These are phyloP conservation scores for Populus tomentosa DNA, from an alignment of 441 rosid species.

Conservation along the genomic window DNA sequence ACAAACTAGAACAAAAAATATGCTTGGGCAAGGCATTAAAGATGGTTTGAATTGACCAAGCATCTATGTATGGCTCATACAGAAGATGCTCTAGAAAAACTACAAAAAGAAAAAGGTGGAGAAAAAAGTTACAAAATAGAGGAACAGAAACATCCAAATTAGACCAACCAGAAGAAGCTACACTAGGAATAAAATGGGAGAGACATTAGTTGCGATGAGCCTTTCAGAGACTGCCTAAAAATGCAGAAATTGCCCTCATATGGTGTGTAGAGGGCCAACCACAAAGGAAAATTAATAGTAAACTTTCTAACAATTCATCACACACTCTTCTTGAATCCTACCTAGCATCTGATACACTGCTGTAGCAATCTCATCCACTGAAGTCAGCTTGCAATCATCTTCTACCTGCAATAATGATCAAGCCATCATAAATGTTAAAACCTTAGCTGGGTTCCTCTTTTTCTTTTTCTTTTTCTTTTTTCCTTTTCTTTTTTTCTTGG, in stretches of 20 bases:
- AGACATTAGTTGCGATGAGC: conserved; percentile 19
- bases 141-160: conserved; percentile 17
- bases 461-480: neutral
- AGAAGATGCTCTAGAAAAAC: neutral
- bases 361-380: conserved; percentile 78
- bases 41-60: conserved; percentile 24
- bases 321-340: conserved; percentile 49
- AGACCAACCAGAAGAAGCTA: conserved; percentile 13
- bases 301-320: conserved; percentile 16
- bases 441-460: neutral
- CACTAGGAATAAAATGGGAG: conserved; percentile 11
- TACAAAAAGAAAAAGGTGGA: neutral
- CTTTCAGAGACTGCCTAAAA: conserved; percentile 22
- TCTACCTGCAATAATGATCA: conserved; percentile 57
- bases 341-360: conserved; percentile 64
- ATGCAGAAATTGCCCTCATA: conserved; percentile 10
- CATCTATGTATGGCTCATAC: conserved; percentile 19
- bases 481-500: neutral
- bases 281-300: conserved; percentile 14
- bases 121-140: neutral
- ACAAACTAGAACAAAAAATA: neutral
- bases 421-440: too few relatives aligned
- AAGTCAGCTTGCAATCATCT: conserved; percentile 68
- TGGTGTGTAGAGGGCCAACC: neutral
- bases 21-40: conserved; percentile 18